A percentile compares a stretch with the other conserved stretches of the same genome.
Conservation (phyloP, 805 yeast species). For the Spathaspora girioi region DNA sequence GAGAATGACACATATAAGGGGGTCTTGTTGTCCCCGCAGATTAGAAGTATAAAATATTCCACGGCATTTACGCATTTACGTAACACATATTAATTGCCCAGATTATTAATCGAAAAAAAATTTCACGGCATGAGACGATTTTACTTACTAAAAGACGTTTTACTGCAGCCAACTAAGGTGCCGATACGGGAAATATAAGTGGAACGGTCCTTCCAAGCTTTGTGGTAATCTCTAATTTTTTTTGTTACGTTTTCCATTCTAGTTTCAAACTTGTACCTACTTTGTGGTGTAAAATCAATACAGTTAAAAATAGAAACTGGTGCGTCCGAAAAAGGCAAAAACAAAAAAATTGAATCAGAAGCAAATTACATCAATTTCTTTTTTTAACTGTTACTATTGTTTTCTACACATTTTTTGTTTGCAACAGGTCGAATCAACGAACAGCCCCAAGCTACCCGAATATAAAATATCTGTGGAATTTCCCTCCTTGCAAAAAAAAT, state of each 20-base stretch:
- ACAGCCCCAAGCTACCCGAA: neutral
- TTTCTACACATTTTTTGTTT: neutral
- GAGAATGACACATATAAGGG: too few species aligned
- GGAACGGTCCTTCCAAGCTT: neutral
- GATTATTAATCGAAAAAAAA: too few species aligned
- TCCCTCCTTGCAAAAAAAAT: neutral
- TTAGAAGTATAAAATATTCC: too few species aligned
- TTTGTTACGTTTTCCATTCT: neutral
- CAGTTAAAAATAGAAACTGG: neutral
- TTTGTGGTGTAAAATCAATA: neutral
- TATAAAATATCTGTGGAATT: neutral
- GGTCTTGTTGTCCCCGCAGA: too few species aligned
- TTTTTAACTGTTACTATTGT: neutral
- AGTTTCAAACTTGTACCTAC: neutral
- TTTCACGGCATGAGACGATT: too few species aligned
- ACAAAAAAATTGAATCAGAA: neutral
- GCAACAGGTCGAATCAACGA: neutral
- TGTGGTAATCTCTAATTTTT: neutral
- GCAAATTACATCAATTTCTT: neutral
- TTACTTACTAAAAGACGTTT: too few species aligned
- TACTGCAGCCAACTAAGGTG: too few species aligned
- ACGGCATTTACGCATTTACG: too few species aligned
- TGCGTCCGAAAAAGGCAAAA: neutral
- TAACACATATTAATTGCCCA: too few species aligned
- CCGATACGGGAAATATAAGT: too few species aligned